Conservation (phyloP, 2,329 filamentous ascomycete genomes). For the Ceratocystis cubensis region DNA sequence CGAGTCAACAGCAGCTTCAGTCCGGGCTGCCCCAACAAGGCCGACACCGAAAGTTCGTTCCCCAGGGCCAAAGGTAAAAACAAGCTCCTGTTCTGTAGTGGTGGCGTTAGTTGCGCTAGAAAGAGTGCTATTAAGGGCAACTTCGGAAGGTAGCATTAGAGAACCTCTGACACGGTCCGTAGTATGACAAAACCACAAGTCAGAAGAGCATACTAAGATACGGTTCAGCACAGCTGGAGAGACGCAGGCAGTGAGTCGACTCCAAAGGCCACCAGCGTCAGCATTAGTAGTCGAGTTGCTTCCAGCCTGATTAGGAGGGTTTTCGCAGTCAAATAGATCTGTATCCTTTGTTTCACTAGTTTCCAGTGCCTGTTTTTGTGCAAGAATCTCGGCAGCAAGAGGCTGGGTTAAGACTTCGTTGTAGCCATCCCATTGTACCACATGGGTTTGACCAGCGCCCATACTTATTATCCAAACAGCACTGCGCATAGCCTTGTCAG, state of each 20-base stretch:
- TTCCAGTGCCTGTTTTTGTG: background rate
- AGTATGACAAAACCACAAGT: constrained; percentile 42
- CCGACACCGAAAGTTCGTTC: constrained; percentile 33
- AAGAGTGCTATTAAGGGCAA: constrained; percentile 32
- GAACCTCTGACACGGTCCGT: constrained; percentile 39
- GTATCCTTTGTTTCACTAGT: background rate
- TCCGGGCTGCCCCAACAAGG: constrained; percentile 30
- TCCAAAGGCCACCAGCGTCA: constrained; percentile 35
- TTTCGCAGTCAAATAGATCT: constrained; percentile 36
- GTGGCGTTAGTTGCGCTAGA: constrained; percentile 27
- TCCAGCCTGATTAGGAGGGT: constrained; percentile 25
- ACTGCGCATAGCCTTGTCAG: constrained; percentile 37
- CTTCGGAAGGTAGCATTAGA: constrained; percentile 29
- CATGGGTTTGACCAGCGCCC: constrained; percentile 29
- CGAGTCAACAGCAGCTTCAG: constrained; percentile 37
- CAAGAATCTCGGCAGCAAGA: constrained; percentile 29
- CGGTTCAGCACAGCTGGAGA: constrained; percentile 34
- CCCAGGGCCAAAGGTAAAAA: constrained; percentile 37
- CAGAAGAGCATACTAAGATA: constrained; percentile 33
- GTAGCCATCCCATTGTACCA: constrained; percentile 44
- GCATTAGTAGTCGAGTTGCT: constrained; percentile 24
- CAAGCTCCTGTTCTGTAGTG: constrained; percentile 31
- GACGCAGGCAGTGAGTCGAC: constrained; percentile 39
- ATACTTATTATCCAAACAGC: constrained; percentile 45
- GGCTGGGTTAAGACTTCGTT: constrained; percentile 43